Conservation (phyloP, 305 asterid genomes). For the Striga hermonthica region DNA sequence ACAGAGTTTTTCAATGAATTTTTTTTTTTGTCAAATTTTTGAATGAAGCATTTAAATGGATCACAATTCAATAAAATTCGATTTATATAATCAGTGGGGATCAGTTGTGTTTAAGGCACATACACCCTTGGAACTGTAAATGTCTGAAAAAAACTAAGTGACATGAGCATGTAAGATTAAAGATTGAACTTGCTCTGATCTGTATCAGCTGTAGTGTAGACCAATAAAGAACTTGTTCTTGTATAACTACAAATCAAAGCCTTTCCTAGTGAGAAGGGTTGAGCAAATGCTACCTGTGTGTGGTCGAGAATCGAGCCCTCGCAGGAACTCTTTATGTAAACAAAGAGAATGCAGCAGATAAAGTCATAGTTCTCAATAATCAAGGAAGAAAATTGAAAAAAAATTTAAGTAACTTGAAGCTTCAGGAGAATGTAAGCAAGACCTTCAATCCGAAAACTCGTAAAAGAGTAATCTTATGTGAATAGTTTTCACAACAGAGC, state of each 20-base stretch:
- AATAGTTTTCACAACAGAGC: too few species aligned
- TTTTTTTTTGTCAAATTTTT: too few species aligned
- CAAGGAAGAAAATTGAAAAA: too few species aligned
- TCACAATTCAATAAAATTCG: too few species aligned
- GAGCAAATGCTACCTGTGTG: constrained; percentile 58
- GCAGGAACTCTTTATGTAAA: constrained; percentile 61
- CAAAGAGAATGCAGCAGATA: constrained; percentile 6
- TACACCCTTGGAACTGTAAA: not conserved
- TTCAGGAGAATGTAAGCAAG: too few species aligned
- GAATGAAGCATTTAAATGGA: not conserved
- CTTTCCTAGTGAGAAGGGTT: constrained; percentile 63
- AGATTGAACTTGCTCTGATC: constrained; percentile 23
- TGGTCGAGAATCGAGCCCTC: constrained; percentile 36
- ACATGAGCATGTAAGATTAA: not conserved
- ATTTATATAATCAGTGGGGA: not conserved
- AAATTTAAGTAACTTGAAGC: too few species aligned
- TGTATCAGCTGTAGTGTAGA: constrained; percentile 47
- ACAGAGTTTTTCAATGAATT: not conserved
- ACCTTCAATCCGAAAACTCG: too few species aligned
- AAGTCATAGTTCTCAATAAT: not conserved
- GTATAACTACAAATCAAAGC: constrained; percentile 59
- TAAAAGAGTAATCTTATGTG: too few species aligned
- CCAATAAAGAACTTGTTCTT: constrained; percentile 47
- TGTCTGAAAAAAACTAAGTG: not conserved
- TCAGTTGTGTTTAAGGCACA: not conserved